These are phyloP conservation scores for Suillus bovinus DNA, from an alignment of 768 basidiomycete genomes.

Conservation along the genomic window DNA sequence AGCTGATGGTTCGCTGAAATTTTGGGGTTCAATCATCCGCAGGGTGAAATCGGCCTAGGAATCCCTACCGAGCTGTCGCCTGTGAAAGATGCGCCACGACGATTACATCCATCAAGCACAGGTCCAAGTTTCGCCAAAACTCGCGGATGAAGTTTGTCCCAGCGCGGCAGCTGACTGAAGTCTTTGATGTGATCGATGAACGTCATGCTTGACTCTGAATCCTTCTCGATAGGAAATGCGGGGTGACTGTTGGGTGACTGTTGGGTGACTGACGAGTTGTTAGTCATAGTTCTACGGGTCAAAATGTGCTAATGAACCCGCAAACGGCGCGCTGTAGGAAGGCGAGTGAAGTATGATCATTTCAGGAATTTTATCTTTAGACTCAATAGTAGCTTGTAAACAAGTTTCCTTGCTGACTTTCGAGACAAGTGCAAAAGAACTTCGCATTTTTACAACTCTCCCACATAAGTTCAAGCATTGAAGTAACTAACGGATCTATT, in stretches of 20 bases:
- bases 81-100: slow-evolving; percentile 55
- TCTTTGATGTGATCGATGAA: not conserved
- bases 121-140: slow-evolving; percentile 10
- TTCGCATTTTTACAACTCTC: too few relatives aligned
- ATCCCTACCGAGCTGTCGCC: slow-evolving; percentile 72
- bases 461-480: not conserved
- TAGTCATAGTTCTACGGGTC: not conserved
- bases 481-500: not conserved
- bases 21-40: slow-evolving; percentile 16
- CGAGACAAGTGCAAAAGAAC: too few relatives aligned
- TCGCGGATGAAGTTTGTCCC: slow-evolving; percentile 5
- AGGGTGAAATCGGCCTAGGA: slow-evolving; percentile 45
- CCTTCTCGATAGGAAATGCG: not conserved
- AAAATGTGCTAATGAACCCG: not conserved
- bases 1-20: slow-evolving; percentile 3
- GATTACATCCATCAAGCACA: slow-evolving; percentile 33
- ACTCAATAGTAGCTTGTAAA: not conserved
- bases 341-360: not conserved
- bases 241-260: too few relatives aligned
- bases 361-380: not conserved
- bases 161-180: too few relatives aligned
- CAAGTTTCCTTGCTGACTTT: not conserved
- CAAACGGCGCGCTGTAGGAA: not conserved
- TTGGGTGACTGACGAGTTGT: not conserved
- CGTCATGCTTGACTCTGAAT: not conserved